Evolutionary conservation across 1,284 basidiomycete species (phyloP), one percentile per base, ranked within the genome.

Genomic region (Apiotrichum akiyoshidainum): DNA sequence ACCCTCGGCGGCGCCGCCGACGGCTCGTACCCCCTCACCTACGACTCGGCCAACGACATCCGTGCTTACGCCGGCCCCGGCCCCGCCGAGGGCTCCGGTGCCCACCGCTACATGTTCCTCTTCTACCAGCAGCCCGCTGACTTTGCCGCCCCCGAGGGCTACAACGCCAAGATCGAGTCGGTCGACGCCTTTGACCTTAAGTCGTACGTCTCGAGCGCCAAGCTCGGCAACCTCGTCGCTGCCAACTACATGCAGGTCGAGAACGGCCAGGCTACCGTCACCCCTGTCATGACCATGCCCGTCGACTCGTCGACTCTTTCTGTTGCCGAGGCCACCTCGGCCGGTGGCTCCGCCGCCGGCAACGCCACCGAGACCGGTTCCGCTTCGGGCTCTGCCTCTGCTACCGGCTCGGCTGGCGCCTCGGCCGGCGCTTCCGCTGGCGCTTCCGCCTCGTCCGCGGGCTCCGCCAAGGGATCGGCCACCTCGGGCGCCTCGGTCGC

Each of bases 191-290:
- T 86, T 60, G 76, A 87, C 60, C 84, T 78, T 51, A 34, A 54
- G 51, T 35, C 59, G 17, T 74, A 75, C 66, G 68, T 76, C 54
- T 48, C 68, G 31, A 62, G 61, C 21, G 65, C 75, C 39, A 69
- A 70, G 45, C 68, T 81, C 44, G 75, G 75, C n/a, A 55, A 68
- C 35, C 68, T 80, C 52, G 71, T 73, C 53, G 73, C 70, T n/a
- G 72, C 83, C 54, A 86, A 81, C 64, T 92, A 90, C 80, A 83
- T 90, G 71, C 84, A 82, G n/a, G 89, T 90, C 64, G 83, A 88
- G 73, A 83, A 84, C 69, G 88, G 88, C 37, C 80, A 83, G 16
- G 85, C 84, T 26, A 79, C 83, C 45, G 71, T 84, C 21, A 37
- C 48, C 9, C 41, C 47, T 4, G 6, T 21, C 11, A 7, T 39